Base-by-base conservation (phyloP, 2,329 filamentous ascomycete genomes). In the Colletotrichum cuscutae region DNA sequence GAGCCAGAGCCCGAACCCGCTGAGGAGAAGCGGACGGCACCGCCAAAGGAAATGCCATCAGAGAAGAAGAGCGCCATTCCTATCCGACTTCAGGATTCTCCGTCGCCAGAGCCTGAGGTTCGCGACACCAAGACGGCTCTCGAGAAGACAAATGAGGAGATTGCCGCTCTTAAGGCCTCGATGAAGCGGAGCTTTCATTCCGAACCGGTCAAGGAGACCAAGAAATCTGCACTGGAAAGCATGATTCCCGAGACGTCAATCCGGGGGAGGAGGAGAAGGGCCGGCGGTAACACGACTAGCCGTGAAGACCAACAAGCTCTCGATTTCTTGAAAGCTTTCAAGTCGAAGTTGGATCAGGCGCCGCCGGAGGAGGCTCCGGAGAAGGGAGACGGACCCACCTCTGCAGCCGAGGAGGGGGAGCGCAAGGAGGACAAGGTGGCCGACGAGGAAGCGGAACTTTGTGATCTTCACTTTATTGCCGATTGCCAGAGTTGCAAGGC, bases 401-500 rank as follows among this genome's bases (percentile, higher is more conserved):
- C 68, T 35, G 68, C 67, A 9, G 76, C 78, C 11, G 78, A 79
- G 13, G 79, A 78, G 37, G 76, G 76, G 5, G 77, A 77, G 49
- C 78, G 76, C 6, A 74, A 74, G 42, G 67, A 73, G 1, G 70
- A 37, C 6, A 75, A 53, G 22, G 76, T 76, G 80, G 87, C 88
- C 22, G 92, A 92, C 3, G 90, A 93, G 52, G 94, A 97, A 80
- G 92, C 91, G 3, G 88, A 88, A 62, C 87, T 97, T 4, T 99
- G 97, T 79, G 97, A 98, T 81, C 84, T 99, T 46, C 97, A 99
- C 81, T 99, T 98, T 82, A 97, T 99, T 75, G 94, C 93, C 61
- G 94, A 97, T 78, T 99, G 97, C 81, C 95, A 98, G 80, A 98
- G 95, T 57, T 98, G 97, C 81, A 91, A 90, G 71, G 90, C 92